These are phyloP conservation scores for Obelidium mucronatum DNA, from an alignment of 192 early-diverging fungal genomes.

Conservation along the genomic window DNA sequence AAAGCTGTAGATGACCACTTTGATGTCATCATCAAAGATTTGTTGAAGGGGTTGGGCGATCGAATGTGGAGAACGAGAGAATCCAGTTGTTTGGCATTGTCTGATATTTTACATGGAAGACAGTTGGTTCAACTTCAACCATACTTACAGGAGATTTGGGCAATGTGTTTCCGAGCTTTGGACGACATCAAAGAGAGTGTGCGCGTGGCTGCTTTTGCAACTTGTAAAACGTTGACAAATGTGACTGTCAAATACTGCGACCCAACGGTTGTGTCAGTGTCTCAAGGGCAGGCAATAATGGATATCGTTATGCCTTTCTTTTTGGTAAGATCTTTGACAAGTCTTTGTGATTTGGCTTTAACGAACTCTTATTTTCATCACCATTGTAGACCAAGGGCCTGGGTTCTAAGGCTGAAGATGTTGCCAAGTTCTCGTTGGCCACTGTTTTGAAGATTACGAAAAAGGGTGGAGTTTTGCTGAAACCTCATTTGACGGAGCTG, in stretches of 20 bases:
- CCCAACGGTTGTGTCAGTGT: conserved; percentile 61
- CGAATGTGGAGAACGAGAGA: conserved; percentile 89
- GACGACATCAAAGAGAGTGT: conserved; percentile 97
- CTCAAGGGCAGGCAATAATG: conserved; percentile 75
- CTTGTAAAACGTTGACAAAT: conserved; percentile 80
- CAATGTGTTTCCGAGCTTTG: conserved; percentile 86
- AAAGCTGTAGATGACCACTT: conserved; percentile 79
- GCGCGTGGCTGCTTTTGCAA: conserved; percentile 77
- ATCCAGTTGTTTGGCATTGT: conserved; percentile 71
- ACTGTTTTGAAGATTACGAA: conserved; percentile 87
- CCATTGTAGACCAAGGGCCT: conserved; percentile 63
- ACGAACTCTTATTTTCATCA: background rate
- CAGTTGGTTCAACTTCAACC: conserved; percentile 74
- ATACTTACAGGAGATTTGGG: conserved; percentile 84
- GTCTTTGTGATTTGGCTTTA: conserved; percentile 28
- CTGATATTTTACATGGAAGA: conserved; percentile 74
- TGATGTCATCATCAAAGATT: conserved; percentile 81
- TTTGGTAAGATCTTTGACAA: conserved; percentile 51
- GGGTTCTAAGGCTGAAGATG: conserved; percentile 83
- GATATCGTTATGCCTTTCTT: conserved; percentile 89
- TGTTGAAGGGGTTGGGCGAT: conserved; percentile 78
- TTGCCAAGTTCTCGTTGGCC: conserved; percentile 80
- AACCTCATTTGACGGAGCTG: conserved; percentile 75
- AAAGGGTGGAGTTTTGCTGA: conserved; percentile 74
- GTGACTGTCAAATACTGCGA: conserved; percentile 89